Conservation (phyloP, 495 filamentous ascomycete genomes). For the Sabuloglossum arenarium region DNA sequence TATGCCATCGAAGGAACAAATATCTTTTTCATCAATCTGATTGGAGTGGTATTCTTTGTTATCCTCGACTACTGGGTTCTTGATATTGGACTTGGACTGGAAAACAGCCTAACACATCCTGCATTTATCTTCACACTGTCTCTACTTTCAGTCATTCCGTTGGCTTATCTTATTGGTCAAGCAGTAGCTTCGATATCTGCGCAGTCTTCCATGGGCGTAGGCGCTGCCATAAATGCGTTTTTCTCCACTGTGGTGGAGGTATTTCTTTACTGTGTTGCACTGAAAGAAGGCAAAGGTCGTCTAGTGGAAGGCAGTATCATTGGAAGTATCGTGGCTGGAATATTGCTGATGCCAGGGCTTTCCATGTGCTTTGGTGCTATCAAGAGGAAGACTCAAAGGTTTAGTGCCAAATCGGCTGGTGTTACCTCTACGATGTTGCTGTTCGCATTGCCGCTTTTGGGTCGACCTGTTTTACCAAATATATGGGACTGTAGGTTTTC, state of each 20-base stretch:
- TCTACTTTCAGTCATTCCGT: slow-evolving; percentile 77
- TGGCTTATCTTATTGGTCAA: slow-evolving; percentile 99
- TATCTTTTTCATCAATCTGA: slow-evolving; percentile 94
- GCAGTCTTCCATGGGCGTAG: slow-evolving; percentile 98
- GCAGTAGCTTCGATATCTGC: slow-evolving; percentile 98
- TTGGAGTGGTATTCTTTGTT: slow-evolving; percentile 73
- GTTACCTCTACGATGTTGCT: slow-evolving; percentile 97
- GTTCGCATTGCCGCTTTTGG: slow-evolving; percentile 94
- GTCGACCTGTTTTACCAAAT: slow-evolving; percentile 99
- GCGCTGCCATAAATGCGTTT: slow-evolving; percentile 94
- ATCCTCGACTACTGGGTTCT: slow-evolving; percentile 84
- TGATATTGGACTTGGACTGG: slow-evolving; percentile 36
- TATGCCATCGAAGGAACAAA: slow-evolving; percentile 97
- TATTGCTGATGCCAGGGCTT: slow-evolving; percentile 87
- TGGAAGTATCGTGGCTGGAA: slow-evolving; percentile 91
- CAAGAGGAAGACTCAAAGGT: slow-evolving; percentile 94
- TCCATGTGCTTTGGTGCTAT: slow-evolving; percentile 98
- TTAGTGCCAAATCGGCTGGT: slow-evolving; percentile 92
- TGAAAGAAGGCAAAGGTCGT: slow-evolving; percentile 79
- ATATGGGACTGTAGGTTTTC: slow-evolving; percentile 59
- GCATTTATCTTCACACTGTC: slow-evolving; percentile 72
- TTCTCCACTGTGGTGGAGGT: slow-evolving; percentile 99
- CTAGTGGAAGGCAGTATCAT: slow-evolving; percentile 94
- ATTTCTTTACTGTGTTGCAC: slow-evolving; percentile 88
- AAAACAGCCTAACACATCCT: slow-evolving; percentile 52